Evolutionary conservation across 306 rosid species (phyloP).

Genomic region (Cucumis hystrix): DNA sequence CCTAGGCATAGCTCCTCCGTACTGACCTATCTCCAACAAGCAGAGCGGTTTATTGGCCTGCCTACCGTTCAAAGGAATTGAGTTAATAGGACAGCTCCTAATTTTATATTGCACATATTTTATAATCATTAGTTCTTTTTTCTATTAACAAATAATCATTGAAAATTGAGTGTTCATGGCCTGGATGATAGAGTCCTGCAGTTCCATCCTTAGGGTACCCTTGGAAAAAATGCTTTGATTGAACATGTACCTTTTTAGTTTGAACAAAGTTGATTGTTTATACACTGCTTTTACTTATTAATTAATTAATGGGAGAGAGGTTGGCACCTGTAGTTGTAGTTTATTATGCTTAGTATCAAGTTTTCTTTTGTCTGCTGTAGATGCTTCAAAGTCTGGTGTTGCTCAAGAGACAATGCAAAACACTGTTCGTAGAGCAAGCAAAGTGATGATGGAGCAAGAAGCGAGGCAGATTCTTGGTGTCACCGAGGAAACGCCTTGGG

Average conservation of each 20-base stretch:
- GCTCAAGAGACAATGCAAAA: conserved; percentile 57
- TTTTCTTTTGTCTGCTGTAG: conserved; percentile 7
- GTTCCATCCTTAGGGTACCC: not conserved
- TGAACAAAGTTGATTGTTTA: not conserved
- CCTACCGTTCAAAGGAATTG: too few species aligned
- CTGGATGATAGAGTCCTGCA: not conserved
- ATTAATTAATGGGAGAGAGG: not conserved
- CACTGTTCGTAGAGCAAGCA: conserved; percentile 31
- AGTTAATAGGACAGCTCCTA: not conserved
- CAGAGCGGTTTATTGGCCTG: too few species aligned
- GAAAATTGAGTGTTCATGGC: not conserved
- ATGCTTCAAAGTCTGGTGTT: conserved; percentile 48
- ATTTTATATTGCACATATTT: not conserved
- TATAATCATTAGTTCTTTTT: not conserved
- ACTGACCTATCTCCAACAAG: too few species aligned
- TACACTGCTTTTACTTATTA: not conserved
- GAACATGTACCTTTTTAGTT: not conserved
- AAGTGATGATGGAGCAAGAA: conserved; percentile 74
- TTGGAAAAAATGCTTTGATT: not conserved
- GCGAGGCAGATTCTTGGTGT: conserved; percentile 89
- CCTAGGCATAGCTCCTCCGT: too few species aligned
- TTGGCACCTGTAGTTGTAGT: not conserved
- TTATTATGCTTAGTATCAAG: not conserved
- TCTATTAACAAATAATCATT: too few species aligned
- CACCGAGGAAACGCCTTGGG: conserved; percentile 67